phyloP scores from a whole-genome alignment of 2,329 filamentous ascomycete species.

The Trichoderma atrobrunneum region DNA sequence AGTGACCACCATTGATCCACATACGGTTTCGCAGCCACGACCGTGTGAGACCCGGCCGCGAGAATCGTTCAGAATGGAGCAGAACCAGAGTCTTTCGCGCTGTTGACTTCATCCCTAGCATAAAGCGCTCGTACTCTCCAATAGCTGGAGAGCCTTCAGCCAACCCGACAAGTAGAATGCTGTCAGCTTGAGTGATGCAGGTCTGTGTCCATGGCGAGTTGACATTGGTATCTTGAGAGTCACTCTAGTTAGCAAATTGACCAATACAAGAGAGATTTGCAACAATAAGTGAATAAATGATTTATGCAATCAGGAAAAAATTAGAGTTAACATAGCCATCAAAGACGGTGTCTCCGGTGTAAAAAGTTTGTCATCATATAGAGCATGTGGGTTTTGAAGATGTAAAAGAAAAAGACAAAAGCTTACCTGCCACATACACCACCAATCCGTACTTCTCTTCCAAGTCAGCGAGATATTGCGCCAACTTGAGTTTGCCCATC shows the following conservation, averaged over 20 bases:
- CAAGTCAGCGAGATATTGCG: slow-evolving; percentile 92
- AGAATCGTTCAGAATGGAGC: slow-evolving; percentile 85
- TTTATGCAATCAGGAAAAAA: slow-evolving; percentile 60
- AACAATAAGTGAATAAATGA: neutral
- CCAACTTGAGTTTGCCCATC: slow-evolving; percentile 94
- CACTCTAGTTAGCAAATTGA: slow-evolving; percentile 31
- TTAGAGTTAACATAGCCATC: slow-evolving; percentile 62
- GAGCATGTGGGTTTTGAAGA: neutral
- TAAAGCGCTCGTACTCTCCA: slow-evolving; percentile 93
- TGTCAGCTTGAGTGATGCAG: slow-evolving; percentile 95
- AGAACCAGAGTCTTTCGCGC: slow-evolving; percentile 90
- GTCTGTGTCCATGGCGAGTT: slow-evolving; percentile 98
- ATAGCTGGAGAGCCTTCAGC: slow-evolving; percentile 87
- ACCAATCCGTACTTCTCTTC: slow-evolving; percentile 97
- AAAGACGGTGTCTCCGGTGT: slow-evolving; percentile 49
- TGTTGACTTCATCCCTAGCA: slow-evolving; percentile 95
- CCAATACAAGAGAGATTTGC: neutral
- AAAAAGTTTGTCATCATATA: slow-evolving; percentile 52
- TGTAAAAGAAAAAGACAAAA: neutral
- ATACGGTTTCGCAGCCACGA: slow-evolving; percentile 89
- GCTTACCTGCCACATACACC: slow-evolving; percentile 79
- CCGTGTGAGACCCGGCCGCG: slow-evolving; percentile 76
- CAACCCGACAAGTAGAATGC: slow-evolving; percentile 86
- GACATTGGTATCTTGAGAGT: slow-evolving; percentile 75
- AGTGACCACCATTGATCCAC: slow-evolving; percentile 98